phyloP scores from a whole-genome alignment of 2,329 filamentous ascomycete genomes.

The Phaeosphaeriaceae sp. region DNA sequence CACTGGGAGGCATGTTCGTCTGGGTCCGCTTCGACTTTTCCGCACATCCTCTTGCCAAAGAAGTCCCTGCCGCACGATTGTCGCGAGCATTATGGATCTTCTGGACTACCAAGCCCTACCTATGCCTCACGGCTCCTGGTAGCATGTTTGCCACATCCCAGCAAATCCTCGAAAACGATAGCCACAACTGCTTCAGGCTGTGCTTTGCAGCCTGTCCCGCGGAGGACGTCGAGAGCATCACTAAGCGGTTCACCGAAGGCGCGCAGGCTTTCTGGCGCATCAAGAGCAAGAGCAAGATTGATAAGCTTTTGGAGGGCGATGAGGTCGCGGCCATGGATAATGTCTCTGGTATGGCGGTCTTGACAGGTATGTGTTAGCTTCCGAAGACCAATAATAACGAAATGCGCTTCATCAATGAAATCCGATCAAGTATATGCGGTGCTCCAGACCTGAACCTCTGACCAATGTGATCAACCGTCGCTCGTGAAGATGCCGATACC shows the following conservation, averaged over 20 bases:
- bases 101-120: constrained; percentile 71
- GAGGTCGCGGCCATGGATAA: constrained; percentile 17
- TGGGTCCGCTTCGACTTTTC: constrained; percentile 80
- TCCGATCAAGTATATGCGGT: background rate
- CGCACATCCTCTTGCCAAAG: constrained; percentile 71
- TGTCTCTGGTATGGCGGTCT: constrained; percentile 34
- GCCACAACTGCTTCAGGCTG: constrained; percentile 76
- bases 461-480: background rate
- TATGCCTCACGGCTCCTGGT: constrained; percentile 75
- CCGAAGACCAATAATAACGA: background rate
- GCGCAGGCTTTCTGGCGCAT: constrained; percentile 79
- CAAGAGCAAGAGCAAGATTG: constrained; percentile 69
- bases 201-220: constrained; percentile 88
- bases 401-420: background rate
- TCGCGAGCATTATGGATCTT: constrained; percentile 73
- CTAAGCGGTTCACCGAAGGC: constrained; percentile 70
- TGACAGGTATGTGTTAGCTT: constrained; percentile 41
- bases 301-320: constrained; percentile 62
- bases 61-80: constrained; percentile 64
- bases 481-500: background rate
- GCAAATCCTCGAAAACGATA: constrained; percentile 63
- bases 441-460: background rate
- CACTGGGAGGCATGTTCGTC: constrained; percentile 89
- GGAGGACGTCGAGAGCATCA: constrained; percentile 69
- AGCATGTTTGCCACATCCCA: constrained; percentile 74